Evolutionary conservation across 2,329 filamentous ascomycete species (phyloP), one percentile per base, ranked within the genome.

Genomic region (Pyrenochaeta sp.): DNA sequence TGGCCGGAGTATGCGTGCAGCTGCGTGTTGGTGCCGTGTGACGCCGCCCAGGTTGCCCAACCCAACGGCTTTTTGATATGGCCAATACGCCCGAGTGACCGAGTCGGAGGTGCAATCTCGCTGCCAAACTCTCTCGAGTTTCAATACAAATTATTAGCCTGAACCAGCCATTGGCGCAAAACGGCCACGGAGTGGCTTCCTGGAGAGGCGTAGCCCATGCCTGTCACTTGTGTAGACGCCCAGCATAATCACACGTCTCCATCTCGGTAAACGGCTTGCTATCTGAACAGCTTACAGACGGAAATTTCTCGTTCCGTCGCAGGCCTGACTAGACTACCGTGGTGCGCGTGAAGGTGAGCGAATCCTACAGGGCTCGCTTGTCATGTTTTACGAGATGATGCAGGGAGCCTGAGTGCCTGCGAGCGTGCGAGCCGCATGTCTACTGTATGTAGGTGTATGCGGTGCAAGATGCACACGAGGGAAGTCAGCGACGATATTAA

Each of bases 261-360:
- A 48, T 48, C 41, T 55, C 45, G 49, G 48, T 36, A 48, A 55
- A 51, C 43, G 41, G 49, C 44, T 39, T 41, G 44, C 40, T 41
- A 35, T 44, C 38, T 31, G 46, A 38, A 50, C 32, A 35, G 53
- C 44, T 51, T 41, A 53, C 44, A 47, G 48, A 58, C 62, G 62
- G 61, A 66, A 62, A 60, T 62, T 63, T 62, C 42, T 59, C 40
- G 46, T 51, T 66, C 62, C 62, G 62, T 48, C 24, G 49, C 41
- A 51, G 48, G 45, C 44, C 50, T 48, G 42, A 45, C 18, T n/a
- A 41, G 30, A 41, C 23, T 50, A 41, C 34, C 32, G n/a, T n/a
- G n/a, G n/a, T n/a, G n/a, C 17, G 35, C 15, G 42, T n/a, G n/a
- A n/a, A 26, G 23, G 39, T 38, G 42, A 46, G 49, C 39, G 45